Conservation (phyloP, 2,329 filamentous ascomycete genomes). For the Fusarium devonianum region DNA sequence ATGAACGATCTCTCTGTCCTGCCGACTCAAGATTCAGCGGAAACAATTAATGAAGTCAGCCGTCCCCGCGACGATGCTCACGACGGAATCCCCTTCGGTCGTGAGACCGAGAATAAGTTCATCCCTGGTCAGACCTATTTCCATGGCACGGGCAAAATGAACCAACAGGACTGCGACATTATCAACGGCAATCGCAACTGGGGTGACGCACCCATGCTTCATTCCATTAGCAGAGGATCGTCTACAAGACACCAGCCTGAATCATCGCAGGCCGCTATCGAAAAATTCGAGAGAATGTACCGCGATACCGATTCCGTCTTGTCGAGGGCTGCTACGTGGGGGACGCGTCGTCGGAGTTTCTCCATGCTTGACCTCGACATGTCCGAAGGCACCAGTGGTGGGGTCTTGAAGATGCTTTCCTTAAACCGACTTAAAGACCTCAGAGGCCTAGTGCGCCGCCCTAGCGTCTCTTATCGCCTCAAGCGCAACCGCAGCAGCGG, state of each 20-base stretch:
- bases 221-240: constrained; percentile 50
- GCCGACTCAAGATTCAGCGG: constrained; percentile 36
- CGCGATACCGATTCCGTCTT: constrained; percentile 65
- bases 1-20: constrained; percentile 39
- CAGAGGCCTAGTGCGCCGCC: constrained; percentile 58
- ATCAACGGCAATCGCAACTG: constrained; percentile 58
- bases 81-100: constrained; percentile 54
- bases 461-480: constrained; percentile 52
- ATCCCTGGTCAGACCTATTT: constrained; percentile 60
- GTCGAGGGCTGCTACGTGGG: constrained; percentile 72
- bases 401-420: constrained; percentile 69
- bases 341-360: constrained; percentile 71
- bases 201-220: constrained; percentile 57
- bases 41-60: constrained; percentile 35
- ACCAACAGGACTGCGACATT: constrained; percentile 56
- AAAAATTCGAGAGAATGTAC: constrained; percentile 58
- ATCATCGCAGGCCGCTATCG: constrained; percentile 62
- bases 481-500: constrained; percentile 57
- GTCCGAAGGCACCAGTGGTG: constrained; percentile 63
- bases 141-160: constrained; percentile 51
- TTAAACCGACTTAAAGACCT: constrained; percentile 62
- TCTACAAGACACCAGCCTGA: constrained; percentile 54
- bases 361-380: constrained; percentile 64
- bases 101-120: constrained; percentile 59
- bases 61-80: constrained; percentile 41